These are phyloP conservation scores for Alternaria longipes DNA, from an alignment of 2,329 filamentous ascomycete species.

Conservation along the genomic window DNA sequence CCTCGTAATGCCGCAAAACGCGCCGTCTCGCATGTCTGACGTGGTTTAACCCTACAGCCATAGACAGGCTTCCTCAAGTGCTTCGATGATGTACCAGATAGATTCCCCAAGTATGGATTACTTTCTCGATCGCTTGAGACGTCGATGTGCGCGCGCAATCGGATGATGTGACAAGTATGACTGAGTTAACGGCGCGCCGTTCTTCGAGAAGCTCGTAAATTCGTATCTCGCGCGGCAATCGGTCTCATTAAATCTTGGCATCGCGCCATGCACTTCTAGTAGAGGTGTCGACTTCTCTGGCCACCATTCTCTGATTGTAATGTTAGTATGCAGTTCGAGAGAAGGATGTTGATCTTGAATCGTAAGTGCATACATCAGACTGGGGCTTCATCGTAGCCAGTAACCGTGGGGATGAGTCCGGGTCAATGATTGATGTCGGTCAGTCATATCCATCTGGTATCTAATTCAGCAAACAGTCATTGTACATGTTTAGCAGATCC, in stretches of 20 bases:
- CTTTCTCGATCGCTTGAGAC: slow-evolving; percentile 16
- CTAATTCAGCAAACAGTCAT: background rate
- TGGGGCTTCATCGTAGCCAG: background rate
- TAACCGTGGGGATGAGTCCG: background rate
- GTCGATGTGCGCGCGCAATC: slow-evolving; percentile 11
- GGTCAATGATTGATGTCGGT: background rate
- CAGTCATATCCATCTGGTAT: background rate
- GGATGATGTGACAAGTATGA: slow-evolving; percentile 7
- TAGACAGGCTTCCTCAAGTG: background rate
- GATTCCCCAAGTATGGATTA: background rate
- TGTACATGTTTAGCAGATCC: background rate
- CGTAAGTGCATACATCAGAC: background rate
- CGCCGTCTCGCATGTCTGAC: background rate
- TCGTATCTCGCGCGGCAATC: slow-evolving; percentile 15
- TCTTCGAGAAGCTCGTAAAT: slow-evolving; percentile 20
- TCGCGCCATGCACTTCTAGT: slow-evolving; percentile 1
- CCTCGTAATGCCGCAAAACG: no score
- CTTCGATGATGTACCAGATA: background rate
- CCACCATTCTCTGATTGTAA: slow-evolving; percentile 16
- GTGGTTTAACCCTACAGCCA: background rate
- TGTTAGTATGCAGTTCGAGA: background rate
- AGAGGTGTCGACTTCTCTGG: slow-evolving; percentile 11
- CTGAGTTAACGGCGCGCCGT: background rate
- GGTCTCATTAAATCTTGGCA: slow-evolving; percentile 9
- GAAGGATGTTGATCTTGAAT: background rate